Evolutionary conservation across 164 flowering plant species (phyloP), one percentile per base, ranked within the genome.

Genomic region (Echeveria elegans): DNA sequence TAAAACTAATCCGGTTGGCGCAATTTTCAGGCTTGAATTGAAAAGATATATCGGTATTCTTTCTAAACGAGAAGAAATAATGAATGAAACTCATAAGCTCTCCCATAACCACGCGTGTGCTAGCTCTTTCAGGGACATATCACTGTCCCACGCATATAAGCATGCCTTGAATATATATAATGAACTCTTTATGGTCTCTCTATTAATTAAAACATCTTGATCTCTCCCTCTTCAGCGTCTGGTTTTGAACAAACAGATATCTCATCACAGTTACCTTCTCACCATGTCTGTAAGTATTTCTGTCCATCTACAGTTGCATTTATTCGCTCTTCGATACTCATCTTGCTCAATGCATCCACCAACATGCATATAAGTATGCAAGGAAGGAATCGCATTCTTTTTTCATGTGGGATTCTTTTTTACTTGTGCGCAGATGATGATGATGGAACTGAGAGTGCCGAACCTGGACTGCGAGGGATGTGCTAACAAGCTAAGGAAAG

Each of bases 381-480:
- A n/a, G n/a, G n/a, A 38, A 38, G 41, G 41, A 10, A 38, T 8
- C 5, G 12, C 12, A 10, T 43, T 43, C 15, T 2, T n/a, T n/a
- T n/a, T n/a, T n/a, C n/a, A n/a, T n/a, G n/a, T n/a, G n/a, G n/a
- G n/a, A n/a, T n/a, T n/a, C n/a, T n/a, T 43, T 14, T 43, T 43
- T 43, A 11, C n/a, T 24, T 19, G 58, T n/a, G 0, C 16, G 28
- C 29, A 52, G 58, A 52, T 52, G 89, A 79, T n/a, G n/a, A n/a
- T 83, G 82, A 78, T 89, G 76, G 92, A 87, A 71, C 79, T 89
- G 40, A 79, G 86, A 72, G 88, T 89, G 68, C 85, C 87, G 58
- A 89, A 87, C 72, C 73, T 89, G 69, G 96, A 89, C 31, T 87
- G 89, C 38, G 86, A 81, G 63, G 90, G 96, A 19, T 89, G 96